These are phyloP conservation scores for Pythium folliculosum DNA, from an alignment of 352 stramenopile genomes.

Conservation along the genomic window DNA sequence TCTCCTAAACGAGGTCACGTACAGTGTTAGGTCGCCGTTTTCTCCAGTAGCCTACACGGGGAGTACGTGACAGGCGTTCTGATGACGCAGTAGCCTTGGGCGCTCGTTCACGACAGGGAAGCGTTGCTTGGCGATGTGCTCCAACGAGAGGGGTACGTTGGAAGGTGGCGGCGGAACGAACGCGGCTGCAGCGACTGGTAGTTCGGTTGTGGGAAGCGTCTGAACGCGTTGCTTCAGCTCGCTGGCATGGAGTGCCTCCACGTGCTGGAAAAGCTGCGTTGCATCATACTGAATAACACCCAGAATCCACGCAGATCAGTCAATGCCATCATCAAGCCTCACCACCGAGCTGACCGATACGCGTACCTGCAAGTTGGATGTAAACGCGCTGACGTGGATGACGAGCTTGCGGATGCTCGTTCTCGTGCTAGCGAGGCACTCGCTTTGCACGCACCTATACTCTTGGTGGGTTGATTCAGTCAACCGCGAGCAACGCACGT, in stretches of 20 bases:
- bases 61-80: slow-evolving; percentile 29
- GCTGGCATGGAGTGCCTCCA: slow-evolving; percentile 21
- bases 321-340: not conserved
- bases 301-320: not conserved
- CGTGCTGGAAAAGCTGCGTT: slow-evolving; percentile 31
- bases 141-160: slow-evolving; percentile 21
- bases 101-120: slow-evolving; percentile 24
- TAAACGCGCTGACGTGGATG: slow-evolving; percentile 37
- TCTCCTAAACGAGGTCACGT: not conserved
- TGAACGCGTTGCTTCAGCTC: not conserved
- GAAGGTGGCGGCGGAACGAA: slow-evolving; percentile 5
- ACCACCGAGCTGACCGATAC: not conserved
- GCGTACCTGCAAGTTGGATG: slow-evolving; percentile 34
- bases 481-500: slow-evolving; percentile 22
- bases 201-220: not conserved
- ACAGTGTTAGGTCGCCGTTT: not conserved
- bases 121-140: slow-evolving; percentile 16
- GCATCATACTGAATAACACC: slow-evolving; percentile 26
- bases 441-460: slow-evolving; percentile 28
- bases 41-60: slow-evolving; percentile 7
- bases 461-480: slow-evolving; percentile 31
- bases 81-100: slow-evolving; percentile 24
- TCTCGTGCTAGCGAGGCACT: slow-evolving; percentile 26
- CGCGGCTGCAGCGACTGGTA: not conserved
- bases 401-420: slow-evolving; percentile 36